Evolutionary conservation across 2,329 filamentous ascomycete species (phyloP).

Genomic region (Aspergillus sp.): DNA sequence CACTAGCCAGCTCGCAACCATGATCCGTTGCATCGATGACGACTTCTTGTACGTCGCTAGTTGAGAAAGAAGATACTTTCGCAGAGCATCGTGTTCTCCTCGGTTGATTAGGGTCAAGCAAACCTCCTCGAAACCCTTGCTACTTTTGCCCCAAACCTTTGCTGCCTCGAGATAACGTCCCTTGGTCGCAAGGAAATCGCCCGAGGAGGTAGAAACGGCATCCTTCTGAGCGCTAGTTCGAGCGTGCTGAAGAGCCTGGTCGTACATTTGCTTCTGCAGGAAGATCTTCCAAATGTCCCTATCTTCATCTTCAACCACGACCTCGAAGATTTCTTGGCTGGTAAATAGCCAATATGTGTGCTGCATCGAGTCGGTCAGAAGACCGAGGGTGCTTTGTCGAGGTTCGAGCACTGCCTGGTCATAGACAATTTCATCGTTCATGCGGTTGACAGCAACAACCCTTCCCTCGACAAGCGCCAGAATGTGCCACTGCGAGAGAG

Average conservation of each 20-base stretch:
- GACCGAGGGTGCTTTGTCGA: constrained; percentile 75
- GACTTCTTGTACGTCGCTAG: constrained; percentile 78
- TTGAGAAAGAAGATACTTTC: constrained; percentile 86
- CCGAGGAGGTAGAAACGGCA: constrained; percentile 85
- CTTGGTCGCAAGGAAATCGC: constrained; percentile 80
- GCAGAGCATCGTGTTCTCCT: constrained; percentile 82
- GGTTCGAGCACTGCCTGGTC: constrained; percentile 82
- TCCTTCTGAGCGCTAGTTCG: constrained; percentile 80
- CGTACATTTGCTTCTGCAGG: constrained; percentile 82
- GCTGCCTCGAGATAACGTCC: constrained; percentile 84
- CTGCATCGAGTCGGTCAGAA: constrained; percentile 88
- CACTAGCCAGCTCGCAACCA: constrained; percentile 93
- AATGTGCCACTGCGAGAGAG: constrained; percentile 91
- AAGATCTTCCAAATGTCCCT: constrained; percentile 94
- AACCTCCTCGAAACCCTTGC: constrained; percentile 95
- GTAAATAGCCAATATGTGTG: constrained; percentile 98
- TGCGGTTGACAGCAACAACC: constrained; percentile 79
- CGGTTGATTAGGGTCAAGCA: constrained; percentile 88
- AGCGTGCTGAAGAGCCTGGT: constrained; percentile 82
- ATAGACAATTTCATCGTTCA: constrained; percentile 82
- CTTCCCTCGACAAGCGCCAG: constrained; percentile 78
- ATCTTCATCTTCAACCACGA: constrained; percentile 86
- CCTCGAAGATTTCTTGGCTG: constrained; percentile 84
- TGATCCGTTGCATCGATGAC: constrained; percentile 85
- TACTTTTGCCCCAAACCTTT: constrained; percentile 87